A percentile compares a stretch with the other conserved stretches of the same genome.
Conservation (phyloP, 441 rosid species). For the Populus tomentosa region DNA sequence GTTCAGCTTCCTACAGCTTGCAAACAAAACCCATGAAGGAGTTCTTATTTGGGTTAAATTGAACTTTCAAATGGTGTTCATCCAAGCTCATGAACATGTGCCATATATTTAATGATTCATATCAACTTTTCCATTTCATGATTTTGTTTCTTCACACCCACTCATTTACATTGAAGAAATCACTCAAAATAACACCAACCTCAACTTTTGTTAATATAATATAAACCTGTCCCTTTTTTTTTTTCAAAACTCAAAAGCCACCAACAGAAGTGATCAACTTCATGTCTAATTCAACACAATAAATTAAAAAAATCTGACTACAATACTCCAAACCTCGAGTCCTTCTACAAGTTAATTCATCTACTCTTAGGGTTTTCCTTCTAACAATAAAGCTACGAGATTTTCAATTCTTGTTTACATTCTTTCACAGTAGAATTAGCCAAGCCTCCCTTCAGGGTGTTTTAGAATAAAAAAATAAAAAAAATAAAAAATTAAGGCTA, state of each 20-base stretch:
- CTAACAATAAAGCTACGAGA: too few relatives aligned
- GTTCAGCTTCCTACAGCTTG: neutral
- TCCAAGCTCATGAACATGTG: neutral
- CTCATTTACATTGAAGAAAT: neutral
- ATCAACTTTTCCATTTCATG: neutral
- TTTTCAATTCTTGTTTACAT: too few relatives aligned
- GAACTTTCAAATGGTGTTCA: neutral
- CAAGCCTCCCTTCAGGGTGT: too few relatives aligned
- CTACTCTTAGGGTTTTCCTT: neutral
- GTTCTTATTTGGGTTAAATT: neutral
- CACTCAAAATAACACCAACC: neutral
- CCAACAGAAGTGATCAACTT: neutral
- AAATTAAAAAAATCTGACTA: neutral
- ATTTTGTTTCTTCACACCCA: neutral
- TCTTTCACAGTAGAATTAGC: too few relatives aligned
- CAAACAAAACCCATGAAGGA: neutral
- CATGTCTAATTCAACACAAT: neutral
- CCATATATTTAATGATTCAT: neutral
- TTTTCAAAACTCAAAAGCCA: neutral
- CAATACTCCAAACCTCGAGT: neutral
- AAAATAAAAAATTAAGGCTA: too few relatives aligned
- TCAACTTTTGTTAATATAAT: neutral
- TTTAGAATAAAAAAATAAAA: too few relatives aligned
- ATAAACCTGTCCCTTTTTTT: neutral
- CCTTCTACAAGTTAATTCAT: too few relatives aligned